Evolutionary conservation across 176 grass and related monocot genomes (phyloP), one percentile per base, ranked within the genome.

Genomic region (Carex littledalei): DNA sequence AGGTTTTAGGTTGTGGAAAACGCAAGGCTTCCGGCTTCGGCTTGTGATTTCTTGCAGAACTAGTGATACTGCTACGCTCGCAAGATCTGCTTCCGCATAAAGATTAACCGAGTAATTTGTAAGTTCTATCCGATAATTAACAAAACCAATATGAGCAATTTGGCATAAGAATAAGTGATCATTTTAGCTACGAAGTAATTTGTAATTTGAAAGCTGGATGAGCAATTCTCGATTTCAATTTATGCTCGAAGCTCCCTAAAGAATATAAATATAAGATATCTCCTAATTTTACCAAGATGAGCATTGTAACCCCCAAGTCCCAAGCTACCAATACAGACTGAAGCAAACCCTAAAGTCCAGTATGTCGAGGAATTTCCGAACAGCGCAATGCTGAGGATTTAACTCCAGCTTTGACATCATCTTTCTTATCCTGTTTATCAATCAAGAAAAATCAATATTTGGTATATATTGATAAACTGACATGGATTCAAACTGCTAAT

Each of bases 331-430:
- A 90, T 71, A 62, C 80, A 90, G 50, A 71, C 81, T 37, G 81
- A 29, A 60, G 68, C 85, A 87, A 90, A 90, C 9, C 85, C 88
- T 54, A 62, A 71, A 80, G 20, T 73, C 88, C 88, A 90, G 20
- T 39, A 63, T 32, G 78, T 84, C 4, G 88, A 79, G 12, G 58
- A 71, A 72, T 52, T 62, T 69, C 80, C 88, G 63, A 90, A 87
- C 49, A 75, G 72, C n/a, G n/a, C 80, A 90, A 63, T n/a, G 88
- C 85, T 31, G 88, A 79, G 0, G 88, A 90, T 87, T 90, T 90
- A 37, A 90, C 72, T 79, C 88, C 88, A 18, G 83, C 84, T 83
- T 86, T 90, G 24, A 63, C 29, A 37, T 90, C 88, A 80, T 90
- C 88, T 26, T 84, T 84, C 49, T 87, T 90, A 72, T 90, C 88